Evolutionary conservation across 78 protist species (phyloP), one percentile per base, ranked within the genome.

Genomic region (Mantamonas sphyraenae): DNA sequence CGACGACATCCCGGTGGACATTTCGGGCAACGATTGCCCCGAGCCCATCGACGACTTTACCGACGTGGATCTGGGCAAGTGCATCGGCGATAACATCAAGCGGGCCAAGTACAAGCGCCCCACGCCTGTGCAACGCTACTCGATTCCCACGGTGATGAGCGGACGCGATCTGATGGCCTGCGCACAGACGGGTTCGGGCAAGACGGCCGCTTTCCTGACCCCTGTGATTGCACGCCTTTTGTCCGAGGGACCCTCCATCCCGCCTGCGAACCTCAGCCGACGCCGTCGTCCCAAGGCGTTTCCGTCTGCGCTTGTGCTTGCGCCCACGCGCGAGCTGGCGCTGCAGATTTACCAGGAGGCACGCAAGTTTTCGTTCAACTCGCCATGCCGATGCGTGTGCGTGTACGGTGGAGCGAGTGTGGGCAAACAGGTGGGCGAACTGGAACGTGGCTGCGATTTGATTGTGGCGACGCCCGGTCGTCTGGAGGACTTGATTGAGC

Each of bases 391-490:
- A 2, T 10, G 84, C 2, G 89, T 80, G 7, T 95, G 84, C 47
- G 91, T 91, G 39, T 96, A 93, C 79, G 99, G 99, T 28, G 99
- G 99, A n/a, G 89, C 97, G 28, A 89, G 83, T 56, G 63, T 86
- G 39, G 53, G 79, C 51, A 37, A 62, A 17, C 99, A 97, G 79
- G 69, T 93, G 43, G 75, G 83, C 8, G 96, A 89, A 26, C 69
- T 97, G 24, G 90, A 88, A 35, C 57, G 79, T n/a, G 99, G 99
- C 38, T 87, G 93, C 81, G 94, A 95, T 62, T 71, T 98, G 30
- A n/a, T 95, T 19, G 93, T 94, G 10, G 97, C 98, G 24, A 90
- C 99, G 20, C 98, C 99, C 30, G 98, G 99, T 9, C 97, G 99
- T 28, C 80, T 98, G 3, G 64, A 76, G 24, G 99, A 98, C 83